Percentiles rank a stretch among this genome's conserved stretches.
Conservation (phyloP, 768 basidiomycete genomes). For the Daedalea quercina region DNA sequence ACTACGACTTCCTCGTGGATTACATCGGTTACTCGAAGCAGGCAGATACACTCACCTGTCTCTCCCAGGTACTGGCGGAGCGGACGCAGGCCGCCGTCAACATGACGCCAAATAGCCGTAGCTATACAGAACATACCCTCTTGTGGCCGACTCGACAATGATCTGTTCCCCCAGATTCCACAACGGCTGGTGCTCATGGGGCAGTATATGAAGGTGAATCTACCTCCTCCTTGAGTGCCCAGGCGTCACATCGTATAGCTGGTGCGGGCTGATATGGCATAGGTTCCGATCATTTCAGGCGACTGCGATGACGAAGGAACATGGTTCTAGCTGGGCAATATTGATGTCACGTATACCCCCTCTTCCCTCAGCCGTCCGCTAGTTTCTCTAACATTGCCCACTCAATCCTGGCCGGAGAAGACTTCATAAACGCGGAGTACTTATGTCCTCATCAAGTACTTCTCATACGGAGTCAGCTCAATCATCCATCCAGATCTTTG, state of each 20-base stretch:
- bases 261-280: neutral
- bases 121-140: constrained; percentile 5
- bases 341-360: neutral
- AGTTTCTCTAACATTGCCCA: neutral
- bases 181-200: neutral
- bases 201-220: neutral
- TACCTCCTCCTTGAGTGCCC: neutral
- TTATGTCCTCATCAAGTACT: neutral
- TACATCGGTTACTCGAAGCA: constrained; percentile 29
- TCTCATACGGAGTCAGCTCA: neutral
- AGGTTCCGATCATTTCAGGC: constrained; percentile 3
- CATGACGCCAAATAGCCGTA: constrained; percentile 23
- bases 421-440: too few species aligned
- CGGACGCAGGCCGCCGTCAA: constrained; percentile 28
- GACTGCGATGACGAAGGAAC: constrained; percentile 6
- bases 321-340: neutral
- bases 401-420: neutral
- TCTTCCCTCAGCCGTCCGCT: too few species aligned
- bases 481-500: neutral
- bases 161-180: neutral
- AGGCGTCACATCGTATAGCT: neutral
- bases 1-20: constrained; percentile 36
- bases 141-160: constrained; percentile 1
- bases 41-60: constrained; percentile 34
- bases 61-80: constrained; percentile 31